Percentiles rank a stretch among this genome's conserved stretches.
These are phyloP conservation scores for Cajanus cajan DNA, from an alignment of 306 rosid genomes.

Conservation along the genomic window DNA sequence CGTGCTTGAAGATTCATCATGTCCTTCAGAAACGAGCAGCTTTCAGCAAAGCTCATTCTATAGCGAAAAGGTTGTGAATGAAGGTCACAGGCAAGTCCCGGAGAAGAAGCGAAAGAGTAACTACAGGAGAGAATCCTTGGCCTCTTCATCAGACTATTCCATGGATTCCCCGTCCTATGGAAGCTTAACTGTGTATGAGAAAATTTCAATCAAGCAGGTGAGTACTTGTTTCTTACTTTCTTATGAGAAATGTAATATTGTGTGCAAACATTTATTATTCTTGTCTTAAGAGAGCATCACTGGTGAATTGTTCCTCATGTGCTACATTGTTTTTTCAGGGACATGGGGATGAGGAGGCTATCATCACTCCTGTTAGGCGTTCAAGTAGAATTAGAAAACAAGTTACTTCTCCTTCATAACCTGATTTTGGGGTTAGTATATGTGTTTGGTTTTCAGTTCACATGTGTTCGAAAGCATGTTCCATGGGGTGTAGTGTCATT, in stretches of 20 bases:
- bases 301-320: not conserved
- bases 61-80: conserved; percentile 18
- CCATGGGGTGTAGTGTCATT: not conserved
- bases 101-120: conserved; percentile 51
- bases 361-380: conserved; percentile 81
- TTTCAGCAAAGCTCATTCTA: conserved; percentile 42
- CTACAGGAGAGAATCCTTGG: conserved; percentile 69
- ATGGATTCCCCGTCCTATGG: conserved; percentile 67
- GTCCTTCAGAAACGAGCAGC: conserved; percentile 77
- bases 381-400: conserved; percentile 66
- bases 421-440: not conserved
- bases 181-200: conserved; percentile 78
- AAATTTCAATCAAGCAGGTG: conserved; percentile 54
- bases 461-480: not conserved
- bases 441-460: not conserved
- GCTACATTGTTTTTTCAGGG: conserved; percentile 42
- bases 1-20: conserved; percentile 46
- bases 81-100: conserved; percentile 50
- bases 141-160: conserved; percentile 66
- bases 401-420: conserved; percentile 51
- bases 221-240: conserved; percentile 16
- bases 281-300: not conserved
- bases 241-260: not conserved
- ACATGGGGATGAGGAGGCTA: conserved; percentile 46
- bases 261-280: not conserved